Percentiles rank a stretch among this genome's conserved stretches.
phyloP scores from a whole-genome alignment of 2,329 filamentous ascomycete genomes.

The Hypocrella siamensis region DNA sequence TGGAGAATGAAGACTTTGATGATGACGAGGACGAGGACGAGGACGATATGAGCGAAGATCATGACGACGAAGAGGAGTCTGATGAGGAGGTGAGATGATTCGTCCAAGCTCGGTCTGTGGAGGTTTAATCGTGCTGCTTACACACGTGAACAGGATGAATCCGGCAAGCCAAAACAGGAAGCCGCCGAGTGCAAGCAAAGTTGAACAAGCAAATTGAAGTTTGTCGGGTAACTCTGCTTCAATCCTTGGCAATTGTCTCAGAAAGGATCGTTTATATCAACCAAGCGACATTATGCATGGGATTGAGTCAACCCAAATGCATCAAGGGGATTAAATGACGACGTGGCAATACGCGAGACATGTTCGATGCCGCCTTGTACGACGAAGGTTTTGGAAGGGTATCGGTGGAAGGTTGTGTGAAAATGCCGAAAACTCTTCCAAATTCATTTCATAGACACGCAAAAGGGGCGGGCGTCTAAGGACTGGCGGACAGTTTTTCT shows the following conservation, averaged over 20 bases:
- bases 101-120: not conserved
- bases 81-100: slow-evolving; percentile 54
- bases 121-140: slow-evolving; percentile 6
- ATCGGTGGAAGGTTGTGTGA: too few relatives aligned
- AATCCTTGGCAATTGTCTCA: not conserved
- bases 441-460: too few relatives aligned
- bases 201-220: slow-evolving; percentile 25
- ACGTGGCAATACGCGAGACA: too few relatives aligned
- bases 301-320: too few relatives aligned
- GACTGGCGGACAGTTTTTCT: too few relatives aligned
- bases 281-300: too few relatives aligned
- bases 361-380: too few relatives aligned
- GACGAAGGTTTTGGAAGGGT: too few relatives aligned
- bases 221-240: not conserved
- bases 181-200: slow-evolving; percentile 94
- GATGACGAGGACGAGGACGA: slow-evolving; percentile 81
- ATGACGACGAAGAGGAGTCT: slow-evolving; percentile 69
- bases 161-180: slow-evolving; percentile 83
- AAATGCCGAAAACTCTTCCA: too few relatives aligned
- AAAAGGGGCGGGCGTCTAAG: too few relatives aligned
- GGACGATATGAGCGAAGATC: slow-evolving; percentile 67
- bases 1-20: slow-evolving; percentile 29
- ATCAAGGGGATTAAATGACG: too few relatives aligned
- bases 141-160: slow-evolving; percentile 49
- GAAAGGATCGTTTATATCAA: too few relatives aligned